Conservation (phyloP, 2,329 filamentous ascomycete genomes). For the Calonectria leucothoes region DNA sequence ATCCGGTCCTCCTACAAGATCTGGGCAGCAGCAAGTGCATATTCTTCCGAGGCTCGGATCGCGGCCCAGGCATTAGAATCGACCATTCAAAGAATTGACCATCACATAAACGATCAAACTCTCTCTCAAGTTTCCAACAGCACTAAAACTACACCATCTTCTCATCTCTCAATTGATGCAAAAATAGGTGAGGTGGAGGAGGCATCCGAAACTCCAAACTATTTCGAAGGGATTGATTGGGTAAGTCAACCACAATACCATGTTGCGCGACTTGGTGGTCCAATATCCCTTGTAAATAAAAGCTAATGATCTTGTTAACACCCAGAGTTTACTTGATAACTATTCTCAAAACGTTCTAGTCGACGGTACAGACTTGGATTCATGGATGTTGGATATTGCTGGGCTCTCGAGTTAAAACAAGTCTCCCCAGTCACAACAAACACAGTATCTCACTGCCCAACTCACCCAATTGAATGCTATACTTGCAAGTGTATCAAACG, state of each 20-base stretch:
- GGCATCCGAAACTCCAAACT: constrained; percentile 16
- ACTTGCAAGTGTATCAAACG: no score
- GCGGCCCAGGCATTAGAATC: constrained; percentile 33
- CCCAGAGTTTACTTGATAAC: constrained; percentile 26
- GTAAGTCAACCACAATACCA: constrained; percentile 21
- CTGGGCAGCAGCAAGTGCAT: constrained; percentile 24
- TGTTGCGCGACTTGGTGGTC: not conserved
- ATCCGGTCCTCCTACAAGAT: constrained; percentile 35
- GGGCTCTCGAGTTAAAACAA: not conserved
- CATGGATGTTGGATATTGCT: constrained; percentile 25
- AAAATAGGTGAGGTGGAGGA: not conserved
- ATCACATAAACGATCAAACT: not conserved
- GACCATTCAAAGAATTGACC: constrained; percentile 28
- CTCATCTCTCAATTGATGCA: not conserved
- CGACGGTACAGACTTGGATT: constrained; percentile 25
- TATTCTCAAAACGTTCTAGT: constrained; percentile 12
- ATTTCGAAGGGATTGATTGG: constrained; percentile 36
- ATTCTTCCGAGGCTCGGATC: constrained; percentile 33
- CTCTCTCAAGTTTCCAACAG: not conserved
- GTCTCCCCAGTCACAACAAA: no score
- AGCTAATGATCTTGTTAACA: not conserved
- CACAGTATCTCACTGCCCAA: no score
- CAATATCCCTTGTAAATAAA: not conserved
- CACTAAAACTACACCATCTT: not conserved
- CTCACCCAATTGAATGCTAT: no score